phyloP scores from a whole-genome alignment of 2,329 filamentous ascomycete species.

The Didymella sp. region DNA sequence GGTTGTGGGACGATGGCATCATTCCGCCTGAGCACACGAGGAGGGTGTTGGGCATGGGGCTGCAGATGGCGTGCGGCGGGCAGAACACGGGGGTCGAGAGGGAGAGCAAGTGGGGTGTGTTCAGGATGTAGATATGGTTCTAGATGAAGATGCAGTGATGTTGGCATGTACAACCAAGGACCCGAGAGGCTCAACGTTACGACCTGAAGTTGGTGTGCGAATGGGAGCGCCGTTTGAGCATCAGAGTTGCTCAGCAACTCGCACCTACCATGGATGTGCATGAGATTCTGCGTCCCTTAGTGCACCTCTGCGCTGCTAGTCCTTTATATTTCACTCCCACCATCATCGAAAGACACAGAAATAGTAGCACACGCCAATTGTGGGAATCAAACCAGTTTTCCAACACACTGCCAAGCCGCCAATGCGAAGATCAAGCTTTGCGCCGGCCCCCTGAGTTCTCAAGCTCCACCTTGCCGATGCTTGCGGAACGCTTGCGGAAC shows the following conservation, averaged over 20 bases:
- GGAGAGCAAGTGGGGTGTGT: slow-evolving; percentile 50
- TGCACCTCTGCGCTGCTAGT: neutral
- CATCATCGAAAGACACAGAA: neutral
- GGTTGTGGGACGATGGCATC: slow-evolving; percentile 76
- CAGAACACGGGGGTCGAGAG: slow-evolving; percentile 42
- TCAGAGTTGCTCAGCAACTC: no score
- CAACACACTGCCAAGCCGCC: slow-evolving; percentile 1
- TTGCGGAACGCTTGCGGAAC: slow-evolving; percentile 1
- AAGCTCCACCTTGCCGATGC: slow-evolving; percentile 9
- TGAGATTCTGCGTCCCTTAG: no score
- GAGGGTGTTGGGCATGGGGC: slow-evolving; percentile 56
- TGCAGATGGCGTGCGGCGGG: slow-evolving; percentile 55
- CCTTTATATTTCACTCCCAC: neutral
- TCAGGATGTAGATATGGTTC: slow-evolving; percentile 46
- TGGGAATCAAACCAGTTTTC: slow-evolving; percentile 10
- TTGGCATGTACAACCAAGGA: neutral
- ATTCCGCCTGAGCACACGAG: slow-evolving; percentile 59
- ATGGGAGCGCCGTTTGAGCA: no score
- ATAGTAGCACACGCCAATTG: neutral
- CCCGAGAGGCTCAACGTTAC: no score
- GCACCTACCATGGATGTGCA: no score
- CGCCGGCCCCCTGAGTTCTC: slow-evolving; percentile 6
- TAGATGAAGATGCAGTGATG: neutral
- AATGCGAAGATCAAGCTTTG: slow-evolving; percentile 15
- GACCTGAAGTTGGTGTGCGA: no score